A percentile compares a stretch with the other conserved stretches of the same genome.
Evolutionary conservation across 768 basidiomycete species (phyloP).

Genomic region (Macrolepiota fuliginosa): DNA sequence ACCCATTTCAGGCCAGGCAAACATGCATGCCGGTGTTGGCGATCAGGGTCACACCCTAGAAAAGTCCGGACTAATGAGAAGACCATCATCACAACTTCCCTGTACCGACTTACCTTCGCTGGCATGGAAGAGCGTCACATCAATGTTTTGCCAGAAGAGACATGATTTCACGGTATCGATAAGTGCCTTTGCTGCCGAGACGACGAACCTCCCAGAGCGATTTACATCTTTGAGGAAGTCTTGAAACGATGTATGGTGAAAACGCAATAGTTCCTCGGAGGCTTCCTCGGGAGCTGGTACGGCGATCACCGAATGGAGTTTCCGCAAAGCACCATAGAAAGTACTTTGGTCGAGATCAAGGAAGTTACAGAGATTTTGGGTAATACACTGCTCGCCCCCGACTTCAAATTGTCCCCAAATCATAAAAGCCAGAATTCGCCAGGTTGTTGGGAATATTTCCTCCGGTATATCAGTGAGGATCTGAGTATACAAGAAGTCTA

Average conservation of each 20-base stretch:
- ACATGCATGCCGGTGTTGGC: neutral
- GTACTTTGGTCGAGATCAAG: neutral
- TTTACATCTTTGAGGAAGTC: neutral
- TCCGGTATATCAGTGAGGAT: too few relatives aligned
- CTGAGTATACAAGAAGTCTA: slow-evolving; percentile 4
- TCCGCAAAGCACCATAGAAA: neutral
- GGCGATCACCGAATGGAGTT: neutral
- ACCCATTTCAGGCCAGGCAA: neutral
- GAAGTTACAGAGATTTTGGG: neutral
- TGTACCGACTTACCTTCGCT: neutral
- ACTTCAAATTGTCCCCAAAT: too few relatives aligned
- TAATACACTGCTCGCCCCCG: too few relatives aligned
- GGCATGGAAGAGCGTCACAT: neutral
- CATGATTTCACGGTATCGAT: neutral
- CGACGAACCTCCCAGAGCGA: neutral
- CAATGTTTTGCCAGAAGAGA: neutral
- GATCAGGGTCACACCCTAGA: neutral
- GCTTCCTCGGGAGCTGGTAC: neutral
- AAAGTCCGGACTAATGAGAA: too few relatives aligned
- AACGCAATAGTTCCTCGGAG: neutral
- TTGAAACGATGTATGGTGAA: neutral
- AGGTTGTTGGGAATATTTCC: neutral
- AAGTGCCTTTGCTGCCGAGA: neutral
- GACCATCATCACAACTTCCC: neutral
- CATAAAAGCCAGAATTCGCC: neutral